phyloP scores from a whole-genome alignment of 345 rosid genomes.

The Kernera saxatilis region DNA sequence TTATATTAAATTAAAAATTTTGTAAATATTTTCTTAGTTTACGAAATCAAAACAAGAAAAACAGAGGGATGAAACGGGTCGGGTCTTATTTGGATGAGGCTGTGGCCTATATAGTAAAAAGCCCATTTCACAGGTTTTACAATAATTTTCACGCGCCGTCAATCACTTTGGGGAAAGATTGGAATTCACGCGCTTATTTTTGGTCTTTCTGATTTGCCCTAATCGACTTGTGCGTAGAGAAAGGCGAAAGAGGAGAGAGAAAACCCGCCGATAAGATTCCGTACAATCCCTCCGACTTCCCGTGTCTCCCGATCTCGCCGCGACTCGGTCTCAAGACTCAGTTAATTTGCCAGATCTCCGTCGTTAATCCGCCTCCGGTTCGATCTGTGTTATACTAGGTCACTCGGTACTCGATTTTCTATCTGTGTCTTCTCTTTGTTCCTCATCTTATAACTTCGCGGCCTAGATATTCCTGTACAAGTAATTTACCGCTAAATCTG shows the following conservation, averaged over 20 bases:
- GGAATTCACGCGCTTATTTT: slow-evolving; percentile 14
- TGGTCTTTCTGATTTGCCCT: slow-evolving; percentile 15
- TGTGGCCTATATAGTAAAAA: background rate
- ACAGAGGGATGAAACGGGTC: background rate
- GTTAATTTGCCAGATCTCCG: background rate
- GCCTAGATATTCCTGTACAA: background rate
- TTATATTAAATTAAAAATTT: too few relatives aligned
- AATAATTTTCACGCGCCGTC: slow-evolving; percentile 11
- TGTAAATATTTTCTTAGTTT: too few relatives aligned
- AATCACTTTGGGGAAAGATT: background rate
- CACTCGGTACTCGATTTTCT: background rate
- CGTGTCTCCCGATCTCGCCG: slow-evolving; percentile 1
- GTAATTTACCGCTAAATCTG: background rate
- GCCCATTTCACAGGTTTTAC: background rate
- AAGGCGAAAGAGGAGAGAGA: slow-evolving; percentile 8
- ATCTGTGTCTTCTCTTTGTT: background rate
- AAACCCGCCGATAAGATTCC: slow-evolving; percentile 9
- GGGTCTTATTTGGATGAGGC: background rate
- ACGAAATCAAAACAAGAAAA: too few relatives aligned
- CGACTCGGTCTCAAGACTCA: background rate
- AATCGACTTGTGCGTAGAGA: slow-evolving; percentile 6
- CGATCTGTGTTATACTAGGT: background rate
- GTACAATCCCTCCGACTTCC: background rate
- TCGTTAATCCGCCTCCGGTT: background rate
- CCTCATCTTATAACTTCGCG: background rate